These are phyloP conservation scores for Beauveria caledonica DNA, from an alignment of 2,329 filamentous ascomycete genomes.

Conservation along the genomic window DNA sequence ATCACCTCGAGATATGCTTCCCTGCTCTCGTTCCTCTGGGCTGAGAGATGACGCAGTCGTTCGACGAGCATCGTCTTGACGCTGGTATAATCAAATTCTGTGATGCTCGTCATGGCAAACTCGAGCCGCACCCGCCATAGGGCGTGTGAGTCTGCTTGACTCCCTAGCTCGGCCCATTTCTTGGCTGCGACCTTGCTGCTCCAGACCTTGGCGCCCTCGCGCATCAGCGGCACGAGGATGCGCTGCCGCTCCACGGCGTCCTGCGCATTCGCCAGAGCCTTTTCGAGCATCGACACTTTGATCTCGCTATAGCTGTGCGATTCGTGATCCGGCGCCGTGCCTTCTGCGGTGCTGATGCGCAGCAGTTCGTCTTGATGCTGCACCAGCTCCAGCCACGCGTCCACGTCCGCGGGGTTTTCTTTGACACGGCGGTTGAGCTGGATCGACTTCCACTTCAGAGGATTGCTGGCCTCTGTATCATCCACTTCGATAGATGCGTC, in stretches of 20 bases:
- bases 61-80: slow-evolving; percentile 51
- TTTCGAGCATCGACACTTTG: slow-evolving; percentile 70
- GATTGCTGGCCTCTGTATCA: slow-evolving; percentile 29
- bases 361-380: slow-evolving; percentile 67
- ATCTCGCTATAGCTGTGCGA: slow-evolving; percentile 65
- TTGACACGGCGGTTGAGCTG: slow-evolving; percentile 57
- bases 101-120: slow-evolving; percentile 61
- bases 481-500: slow-evolving; percentile 28
- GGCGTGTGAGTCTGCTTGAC: slow-evolving; percentile 31
- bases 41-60: slow-evolving; percentile 30
- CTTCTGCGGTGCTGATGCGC: slow-evolving; percentile 35
- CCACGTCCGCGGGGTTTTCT: slow-evolving; percentile 56
- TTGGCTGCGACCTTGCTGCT: slow-evolving; percentile 49
- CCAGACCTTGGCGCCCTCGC: slow-evolving; percentile 70
- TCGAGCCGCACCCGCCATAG: slow-evolving; percentile 70
- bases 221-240: slow-evolving; percentile 62
- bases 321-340: slow-evolving; percentile 49
- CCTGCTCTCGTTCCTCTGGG: slow-evolving; percentile 1
- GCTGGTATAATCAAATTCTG: slow-evolving; percentile 59
- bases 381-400: slow-evolving; percentile 72
- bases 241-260: slow-evolving; percentile 42
- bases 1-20: slow-evolving; percentile 30
- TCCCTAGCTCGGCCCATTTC: slow-evolving; percentile 51
- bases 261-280: slow-evolving; percentile 55
- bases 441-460: slow-evolving; percentile 46